Base-by-base conservation (phyloP, 2,329 filamentous ascomycete genomes). In the Juglanconis juglandina region DNA sequence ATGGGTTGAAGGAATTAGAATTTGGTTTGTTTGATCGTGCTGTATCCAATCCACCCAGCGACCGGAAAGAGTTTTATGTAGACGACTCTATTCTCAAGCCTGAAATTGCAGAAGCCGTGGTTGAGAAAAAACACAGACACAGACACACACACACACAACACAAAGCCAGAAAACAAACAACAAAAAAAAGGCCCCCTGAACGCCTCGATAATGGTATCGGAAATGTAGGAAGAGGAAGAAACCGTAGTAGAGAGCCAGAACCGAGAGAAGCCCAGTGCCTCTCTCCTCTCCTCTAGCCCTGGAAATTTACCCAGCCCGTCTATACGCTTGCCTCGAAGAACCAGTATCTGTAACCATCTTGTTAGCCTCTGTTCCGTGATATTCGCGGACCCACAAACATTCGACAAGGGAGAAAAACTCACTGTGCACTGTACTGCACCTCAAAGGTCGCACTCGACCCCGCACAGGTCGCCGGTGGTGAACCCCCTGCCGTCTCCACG, bases 391-490 rank as follows among this genome's bases (percentile, higher is more conserved):
- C 33, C 32, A 39, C 24, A 14, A 14, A 8, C 4, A 52, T 46
- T 9, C 8, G 30, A 50, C 32, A 54, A 53, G 42, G 35, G 17
- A 44, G 8, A 42, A 30, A 37, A 81, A 88, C 88, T 83, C 91
- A 97, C 82, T 93, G 85, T 47, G 93, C 87, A 37, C 90, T 81
- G 75, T 98, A 97, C 69, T 93, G 80, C 13, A 96, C 85, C 63
- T 87, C 78, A 66, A 97, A 93, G 1, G 75, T 70, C 10, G 81
- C 78, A 0, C 79, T 72, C 79, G 86, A 80, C 10, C 86, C 89
- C 39, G 82, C 72, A 72, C 94, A 98, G 0, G 86, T 90, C 33
- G 83, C 78, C 0, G 93, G 93, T 2, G 92, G 76, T 51, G 82
- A 84, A 10, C 94, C 94, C 33, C 92, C 93, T 1, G 89, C 92